Conservation (phyloP, 2,329 filamentous ascomycete genomes). For the Phoma herbarum region DNA sequence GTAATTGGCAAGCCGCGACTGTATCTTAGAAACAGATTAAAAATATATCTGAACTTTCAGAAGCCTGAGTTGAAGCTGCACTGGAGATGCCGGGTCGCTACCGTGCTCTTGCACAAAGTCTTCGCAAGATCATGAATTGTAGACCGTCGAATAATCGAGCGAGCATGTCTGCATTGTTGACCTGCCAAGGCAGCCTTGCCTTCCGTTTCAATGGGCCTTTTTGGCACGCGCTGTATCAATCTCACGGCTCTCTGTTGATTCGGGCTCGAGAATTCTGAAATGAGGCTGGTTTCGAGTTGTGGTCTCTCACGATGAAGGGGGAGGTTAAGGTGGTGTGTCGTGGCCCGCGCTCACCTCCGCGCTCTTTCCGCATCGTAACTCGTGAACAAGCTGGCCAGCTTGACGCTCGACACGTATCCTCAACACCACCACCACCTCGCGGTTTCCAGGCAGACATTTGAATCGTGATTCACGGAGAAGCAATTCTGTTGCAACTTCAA, state of each 20-base stretch:
- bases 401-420: constrained; percentile 45
- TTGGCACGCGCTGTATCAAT: not conserved
- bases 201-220: not conserved
- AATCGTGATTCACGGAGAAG: not conserved
- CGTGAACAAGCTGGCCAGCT: constrained; percentile 24
- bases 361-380: constrained; percentile 36
- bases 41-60: not conserved
- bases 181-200: constrained; percentile 10
- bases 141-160: not conserved
- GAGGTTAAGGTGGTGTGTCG: not conserved
- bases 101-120: not conserved
- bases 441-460: constrained; percentile 5
- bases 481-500: not conserved
- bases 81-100: not conserved
- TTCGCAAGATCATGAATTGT: not conserved
- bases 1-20: not conserved
- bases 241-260: too few relatives aligned
- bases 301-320: not conserved
- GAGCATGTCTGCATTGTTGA: constrained; percentile 4
- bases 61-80: not conserved
- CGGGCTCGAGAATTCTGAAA: too few relatives aligned
- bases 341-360: constrained; percentile 35
- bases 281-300: not conserved
- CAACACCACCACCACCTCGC: constrained; percentile 17
- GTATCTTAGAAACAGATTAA: not conserved